phyloP scores from a whole-genome alignment of 805 yeast genomes.

The Saturnispora quitensis region DNA sequence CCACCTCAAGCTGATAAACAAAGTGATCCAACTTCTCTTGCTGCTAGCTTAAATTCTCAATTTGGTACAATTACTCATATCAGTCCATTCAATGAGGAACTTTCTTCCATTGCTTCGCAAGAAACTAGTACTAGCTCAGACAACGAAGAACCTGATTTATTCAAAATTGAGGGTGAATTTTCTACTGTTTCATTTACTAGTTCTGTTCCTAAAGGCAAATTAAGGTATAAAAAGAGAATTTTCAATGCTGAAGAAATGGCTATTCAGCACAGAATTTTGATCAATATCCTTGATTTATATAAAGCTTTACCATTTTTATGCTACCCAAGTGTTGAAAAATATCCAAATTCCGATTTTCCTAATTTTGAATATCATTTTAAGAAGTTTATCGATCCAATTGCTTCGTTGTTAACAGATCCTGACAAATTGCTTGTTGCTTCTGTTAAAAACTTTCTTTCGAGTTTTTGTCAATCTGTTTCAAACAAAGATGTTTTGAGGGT shows the following conservation, averaged over 20 bases:
- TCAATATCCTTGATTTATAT: conserved; percentile 26
- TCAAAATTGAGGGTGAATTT: conserved; percentile 1
- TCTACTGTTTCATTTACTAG: background rate
- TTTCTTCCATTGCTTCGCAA: background rate
- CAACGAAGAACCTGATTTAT: conserved; percentile 4
- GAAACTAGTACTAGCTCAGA: conserved; percentile 4
- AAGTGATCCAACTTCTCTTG: conserved; percentile 1
- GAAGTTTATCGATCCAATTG: conserved; percentile 25
- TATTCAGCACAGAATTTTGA: conserved; percentile 13
- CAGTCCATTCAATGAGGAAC: conserved; percentile 1
- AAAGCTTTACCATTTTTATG: conserved; percentile 28
- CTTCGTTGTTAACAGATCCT: conserved; percentile 30
- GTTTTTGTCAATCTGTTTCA: conserved; percentile 27
- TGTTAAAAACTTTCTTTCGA: conserved; percentile 28
- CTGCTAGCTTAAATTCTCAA: conserved; percentile 8
- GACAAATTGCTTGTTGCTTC: conserved; percentile 29
- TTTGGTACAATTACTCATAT: conserved; percentile 6
- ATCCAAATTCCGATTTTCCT: conserved; percentile 8
- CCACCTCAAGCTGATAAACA: conserved; percentile 11
- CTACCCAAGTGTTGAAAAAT: conserved; percentile 13
- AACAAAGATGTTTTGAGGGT: conserved; percentile 23
- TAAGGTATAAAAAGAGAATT: background rate
- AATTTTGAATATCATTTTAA: conserved; percentile 17
- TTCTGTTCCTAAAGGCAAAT: background rate
- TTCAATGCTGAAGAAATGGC: conserved; percentile 1